phyloP scores from a whole-genome alignment of 78 protist species.

The Emiliania huxleyi region DNA sequence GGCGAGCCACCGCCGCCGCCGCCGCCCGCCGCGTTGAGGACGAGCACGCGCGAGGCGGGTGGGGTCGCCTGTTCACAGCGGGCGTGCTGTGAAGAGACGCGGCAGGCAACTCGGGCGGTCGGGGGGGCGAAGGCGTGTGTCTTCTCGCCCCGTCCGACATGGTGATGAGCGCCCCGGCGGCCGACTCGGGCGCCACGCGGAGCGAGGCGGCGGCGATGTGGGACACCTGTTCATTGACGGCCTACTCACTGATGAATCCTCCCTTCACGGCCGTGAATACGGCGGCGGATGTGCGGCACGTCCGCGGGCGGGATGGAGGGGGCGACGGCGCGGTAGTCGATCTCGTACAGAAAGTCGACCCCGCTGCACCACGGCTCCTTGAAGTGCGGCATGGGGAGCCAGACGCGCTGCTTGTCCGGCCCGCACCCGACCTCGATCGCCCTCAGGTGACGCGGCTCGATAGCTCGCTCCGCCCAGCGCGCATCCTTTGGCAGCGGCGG shows the following conservation, averaged over 20 bases:
- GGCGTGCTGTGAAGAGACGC: too few relatives aligned
- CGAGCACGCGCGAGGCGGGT: background rate
- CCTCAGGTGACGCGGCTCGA: background rate
- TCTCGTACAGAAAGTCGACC: background rate
- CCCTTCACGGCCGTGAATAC: too few relatives aligned
- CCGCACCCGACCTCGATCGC: background rate
- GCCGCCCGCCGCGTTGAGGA: background rate
- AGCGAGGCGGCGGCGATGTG: background rate
- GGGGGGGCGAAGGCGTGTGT: too few relatives aligned
- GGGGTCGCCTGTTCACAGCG: too few relatives aligned
- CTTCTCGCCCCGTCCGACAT: background rate
- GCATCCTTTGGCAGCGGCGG: background rate
- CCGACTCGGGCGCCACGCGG: background rate
- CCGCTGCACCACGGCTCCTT: constrained; percentile 6
- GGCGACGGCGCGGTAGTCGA: background rate
- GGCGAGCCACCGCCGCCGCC: background rate
- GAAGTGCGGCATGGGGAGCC: constrained; percentile 10
- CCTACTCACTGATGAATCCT: too few relatives aligned
- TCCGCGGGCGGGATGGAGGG: background rate
- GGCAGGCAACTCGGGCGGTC: too few relatives aligned
- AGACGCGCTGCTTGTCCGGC: background rate
- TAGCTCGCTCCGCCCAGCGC: background rate
- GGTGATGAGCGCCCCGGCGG: background rate
- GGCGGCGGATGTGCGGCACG: background rate
- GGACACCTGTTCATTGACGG: too few relatives aligned